These are phyloP conservation scores for Lachnellula subtilissima DNA, from an alignment of 2,329 filamentous ascomycete species.

Conservation along the genomic window DNA sequence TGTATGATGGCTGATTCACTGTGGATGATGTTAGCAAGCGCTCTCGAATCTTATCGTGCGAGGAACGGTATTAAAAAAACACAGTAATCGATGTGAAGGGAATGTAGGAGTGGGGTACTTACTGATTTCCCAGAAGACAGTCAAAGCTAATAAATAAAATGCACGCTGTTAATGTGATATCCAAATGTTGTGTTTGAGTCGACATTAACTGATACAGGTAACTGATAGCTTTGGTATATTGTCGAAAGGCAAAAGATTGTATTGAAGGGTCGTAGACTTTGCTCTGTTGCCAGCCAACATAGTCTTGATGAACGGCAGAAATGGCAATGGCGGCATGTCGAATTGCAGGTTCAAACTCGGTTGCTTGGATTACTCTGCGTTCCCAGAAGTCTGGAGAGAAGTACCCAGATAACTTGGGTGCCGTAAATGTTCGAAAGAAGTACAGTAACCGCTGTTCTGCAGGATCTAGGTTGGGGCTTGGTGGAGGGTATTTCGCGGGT, in stretches of 20 bases:
- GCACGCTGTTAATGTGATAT: constrained; percentile 52
- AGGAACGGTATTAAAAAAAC: too few relatives aligned
- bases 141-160: constrained; percentile 65
- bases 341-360: constrained; percentile 22
- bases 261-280: constrained; percentile 32
- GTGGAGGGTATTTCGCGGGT: background rate
- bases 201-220: constrained; percentile 24
- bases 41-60: too few relatives aligned
- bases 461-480: constrained; percentile 13
- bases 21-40: constrained; percentile 8
- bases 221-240: constrained; percentile 54
- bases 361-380: constrained; percentile 20
- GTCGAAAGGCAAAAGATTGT: constrained; percentile 46
- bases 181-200: constrained; percentile 19
- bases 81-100: background rate
- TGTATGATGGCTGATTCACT: constrained; percentile 27
- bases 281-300: constrained; percentile 38
- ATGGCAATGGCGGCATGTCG: constrained; percentile 28
- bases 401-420: constrained; percentile 20
- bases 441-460: constrained; percentile 21
- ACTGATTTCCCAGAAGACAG: constrained; percentile 25
- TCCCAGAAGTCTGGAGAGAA: constrained; percentile 28
- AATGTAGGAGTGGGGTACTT: background rate
- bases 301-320: constrained; percentile 27
- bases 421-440: constrained; percentile 24